A percentile compares a stretch with the other conserved stretches of the same genome.
phyloP scores from a whole-genome alignment of 2,329 filamentous ascomycete species.

The Alternaria alternata region DNA sequence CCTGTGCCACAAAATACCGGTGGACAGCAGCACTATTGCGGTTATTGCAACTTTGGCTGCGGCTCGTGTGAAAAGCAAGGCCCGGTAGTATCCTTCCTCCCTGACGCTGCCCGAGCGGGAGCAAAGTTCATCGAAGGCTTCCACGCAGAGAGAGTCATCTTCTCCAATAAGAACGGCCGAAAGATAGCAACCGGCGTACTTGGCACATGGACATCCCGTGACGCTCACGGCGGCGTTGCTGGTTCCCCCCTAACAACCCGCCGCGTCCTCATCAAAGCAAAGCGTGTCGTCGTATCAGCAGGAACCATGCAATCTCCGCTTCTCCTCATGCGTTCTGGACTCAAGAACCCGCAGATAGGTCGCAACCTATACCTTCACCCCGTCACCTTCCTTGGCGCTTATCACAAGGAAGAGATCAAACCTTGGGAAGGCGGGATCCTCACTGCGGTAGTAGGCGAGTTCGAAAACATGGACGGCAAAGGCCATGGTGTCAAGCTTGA shows the following conservation, averaged over 20 bases:
- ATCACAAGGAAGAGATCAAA: conserved; percentile 74
- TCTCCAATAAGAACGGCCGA: conserved; percentile 64
- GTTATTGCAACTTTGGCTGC: conserved; percentile 68
- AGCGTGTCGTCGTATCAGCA: conserved; percentile 79
- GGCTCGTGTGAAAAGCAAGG: conserved; percentile 78
- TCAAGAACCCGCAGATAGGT: conserved; percentile 84
- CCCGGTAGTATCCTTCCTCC: conserved; percentile 77
- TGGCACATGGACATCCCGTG: conserved; percentile 78
- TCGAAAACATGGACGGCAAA: conserved; percentile 80
- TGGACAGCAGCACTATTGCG: conserved; percentile 76
- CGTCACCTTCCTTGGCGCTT: conserved; percentile 62
- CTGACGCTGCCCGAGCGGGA: conserved; percentile 78
- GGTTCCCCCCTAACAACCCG: conserved; percentile 63
- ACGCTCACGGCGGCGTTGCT: conserved; percentile 66
- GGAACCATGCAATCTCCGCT: conserved; percentile 81
- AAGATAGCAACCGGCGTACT: conserved; percentile 73
- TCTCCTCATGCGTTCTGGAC: conserved; percentile 77
- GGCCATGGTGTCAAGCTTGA: conserved; percentile 88
- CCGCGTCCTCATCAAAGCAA: conserved; percentile 76
- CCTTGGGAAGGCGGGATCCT: conserved; percentile 75
- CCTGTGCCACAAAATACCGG: conserved; percentile 82
- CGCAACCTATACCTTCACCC: conserved; percentile 85
- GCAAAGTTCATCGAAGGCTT: conserved; percentile 87
- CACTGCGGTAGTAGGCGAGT: conserved; percentile 77
- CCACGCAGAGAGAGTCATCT: conserved; percentile 73